Evolutionary conservation across 2,329 filamentous ascomycete genomes (phyloP), one percentile per base, ranked within the genome.

Genomic region (Penicillium sp.): DNA sequence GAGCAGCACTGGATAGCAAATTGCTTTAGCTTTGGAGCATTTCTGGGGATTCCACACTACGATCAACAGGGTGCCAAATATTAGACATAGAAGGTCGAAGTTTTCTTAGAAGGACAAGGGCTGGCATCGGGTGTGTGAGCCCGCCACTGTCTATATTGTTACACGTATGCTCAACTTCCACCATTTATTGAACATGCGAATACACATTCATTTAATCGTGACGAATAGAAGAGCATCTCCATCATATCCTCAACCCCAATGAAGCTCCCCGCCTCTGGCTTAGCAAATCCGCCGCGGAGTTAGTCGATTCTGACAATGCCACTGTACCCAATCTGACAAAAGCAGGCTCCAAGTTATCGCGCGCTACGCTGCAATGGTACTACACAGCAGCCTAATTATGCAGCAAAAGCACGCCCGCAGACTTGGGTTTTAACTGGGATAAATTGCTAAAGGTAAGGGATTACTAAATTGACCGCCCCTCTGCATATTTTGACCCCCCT

Each of bases 21-120:
- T 4, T 44, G 13, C 43, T 43, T 55, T 18, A 16, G 2, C 47
- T 31, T 50, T 31, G 31, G 2, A 31, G 7, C 27, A 31, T 31
- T 31, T 31, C 27, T 6, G n/a, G 27, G 51, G 18, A 41, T 27
- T 40, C 40, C 14, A 54, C 55, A 50, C 22, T 62, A 60, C 37
- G 50, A 43, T 27, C 49, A 37, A 47, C 51, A 18, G 43, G 27
- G 7, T 31, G 27, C 4, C 7, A 9, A 31, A 6, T 31, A 31
- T 31, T 31, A 31, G 27, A 47, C 53, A 61, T 58, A 54, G 47
- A 59, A 54, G 59, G 27, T 31, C 55, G 51, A 40, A 27, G 56
- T 50, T 22, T 59, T 6, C 27, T 59, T 58, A 22, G 36, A 59
- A 56, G 58, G 39, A 52, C 35, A 50, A 55, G 57, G 40, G 51